A percentile compares a stretch with the other conserved stretches of the same genome.
phyloP scores from a whole-genome alignment of 352 stramenopile genomes.

The Pythium grandisporangium region DNA sequence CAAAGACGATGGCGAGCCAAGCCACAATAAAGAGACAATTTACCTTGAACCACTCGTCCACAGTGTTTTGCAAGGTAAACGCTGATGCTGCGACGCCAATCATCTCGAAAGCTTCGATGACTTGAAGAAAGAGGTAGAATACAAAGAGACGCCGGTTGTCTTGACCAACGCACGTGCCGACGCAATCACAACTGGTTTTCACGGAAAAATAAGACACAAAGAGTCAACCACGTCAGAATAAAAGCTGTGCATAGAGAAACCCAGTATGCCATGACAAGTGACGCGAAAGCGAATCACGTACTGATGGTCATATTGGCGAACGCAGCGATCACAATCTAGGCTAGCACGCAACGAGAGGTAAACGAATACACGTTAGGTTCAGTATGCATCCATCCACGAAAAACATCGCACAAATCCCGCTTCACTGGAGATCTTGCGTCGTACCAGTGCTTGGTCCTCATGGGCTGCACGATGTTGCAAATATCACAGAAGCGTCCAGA shows the following conservation, averaged over 20 bases:
- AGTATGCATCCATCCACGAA: background rate
- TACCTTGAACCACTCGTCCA: constrained; percentile 67
- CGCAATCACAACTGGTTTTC: constrained; percentile 72
- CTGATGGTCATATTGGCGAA: constrained; percentile 77
- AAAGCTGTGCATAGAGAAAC: background rate
- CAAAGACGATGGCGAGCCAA: constrained; percentile 47
- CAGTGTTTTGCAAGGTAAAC: constrained; percentile 35
- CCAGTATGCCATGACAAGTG: background rate
- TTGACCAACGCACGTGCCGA: constrained; percentile 62
- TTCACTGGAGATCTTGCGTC: background rate
- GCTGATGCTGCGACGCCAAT: constrained; percentile 40
- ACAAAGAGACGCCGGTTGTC: constrained; percentile 62
- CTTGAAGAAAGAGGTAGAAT: constrained; percentile 51
- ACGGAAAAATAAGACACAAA: constrained; percentile 1
- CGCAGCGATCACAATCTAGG: constrained; percentile 65
- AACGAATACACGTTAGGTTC: background rate
- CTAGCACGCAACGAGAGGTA: constrained; percentile 14
- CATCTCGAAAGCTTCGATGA: constrained; percentile 32
- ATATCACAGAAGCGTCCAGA: constrained; percentile 27
- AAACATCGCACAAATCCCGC: background rate
- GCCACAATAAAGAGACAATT: constrained; percentile 59
- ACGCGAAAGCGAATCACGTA: constrained; percentile 15
- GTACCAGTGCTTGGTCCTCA: constrained; percentile 70
- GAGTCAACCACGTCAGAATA: background rate
- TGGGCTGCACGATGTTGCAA: constrained; percentile 49